Percentiles rank a stretch among this genome's conserved stretches.
These are phyloP conservation scores for Populus nigra DNA, from an alignment of 345 rosid species.

Conservation along the genomic window DNA sequence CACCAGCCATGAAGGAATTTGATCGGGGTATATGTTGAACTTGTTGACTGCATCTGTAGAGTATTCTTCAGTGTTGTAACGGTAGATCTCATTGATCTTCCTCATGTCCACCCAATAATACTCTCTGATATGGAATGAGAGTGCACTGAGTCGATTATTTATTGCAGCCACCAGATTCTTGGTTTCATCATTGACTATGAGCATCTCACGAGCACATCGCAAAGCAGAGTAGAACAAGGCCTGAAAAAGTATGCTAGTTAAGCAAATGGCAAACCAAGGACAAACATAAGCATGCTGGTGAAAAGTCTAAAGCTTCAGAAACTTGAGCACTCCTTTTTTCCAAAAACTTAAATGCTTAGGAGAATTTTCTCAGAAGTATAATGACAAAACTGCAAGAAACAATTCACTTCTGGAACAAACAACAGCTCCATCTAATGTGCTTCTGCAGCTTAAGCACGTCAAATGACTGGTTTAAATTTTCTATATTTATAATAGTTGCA, in stretches of 20 bases:
- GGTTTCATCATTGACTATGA: slow-evolving; percentile 72
- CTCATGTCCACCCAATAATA: slow-evolving; percentile 85
- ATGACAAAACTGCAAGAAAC: too few relatives aligned
- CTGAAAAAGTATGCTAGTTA: slow-evolving; percentile 35
- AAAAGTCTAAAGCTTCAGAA: too few relatives aligned
- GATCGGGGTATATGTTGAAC: slow-evolving; percentile 94
- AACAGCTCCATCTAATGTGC: too few relatives aligned
- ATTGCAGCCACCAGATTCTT: slow-evolving; percentile 78
- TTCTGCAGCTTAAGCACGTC: too few relatives aligned
- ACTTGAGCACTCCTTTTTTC: too few relatives aligned
- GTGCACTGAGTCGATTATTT: slow-evolving; percentile 80
- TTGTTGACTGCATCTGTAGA: slow-evolving; percentile 83
- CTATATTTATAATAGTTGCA: too few relatives aligned
- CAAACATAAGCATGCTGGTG: background rate
- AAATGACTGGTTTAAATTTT: too few relatives aligned
- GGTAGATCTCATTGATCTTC: slow-evolving; percentile 89
- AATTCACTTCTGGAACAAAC: too few relatives aligned
- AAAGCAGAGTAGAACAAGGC: slow-evolving; percentile 87
- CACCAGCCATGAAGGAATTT: slow-evolving; percentile 82
- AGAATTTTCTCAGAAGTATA: too few relatives aligned
- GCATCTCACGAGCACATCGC: slow-evolving; percentile 90
- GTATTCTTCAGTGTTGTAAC: slow-evolving; percentile 93
- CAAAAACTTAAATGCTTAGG: too few relatives aligned
- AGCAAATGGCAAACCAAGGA: slow-evolving; percentile 2
- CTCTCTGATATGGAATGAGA: slow-evolving; percentile 86